Evolutionary conservation across 2,329 filamentous ascomycete species (phyloP).

Genomic region (Cladosporium oxysporum): DNA sequence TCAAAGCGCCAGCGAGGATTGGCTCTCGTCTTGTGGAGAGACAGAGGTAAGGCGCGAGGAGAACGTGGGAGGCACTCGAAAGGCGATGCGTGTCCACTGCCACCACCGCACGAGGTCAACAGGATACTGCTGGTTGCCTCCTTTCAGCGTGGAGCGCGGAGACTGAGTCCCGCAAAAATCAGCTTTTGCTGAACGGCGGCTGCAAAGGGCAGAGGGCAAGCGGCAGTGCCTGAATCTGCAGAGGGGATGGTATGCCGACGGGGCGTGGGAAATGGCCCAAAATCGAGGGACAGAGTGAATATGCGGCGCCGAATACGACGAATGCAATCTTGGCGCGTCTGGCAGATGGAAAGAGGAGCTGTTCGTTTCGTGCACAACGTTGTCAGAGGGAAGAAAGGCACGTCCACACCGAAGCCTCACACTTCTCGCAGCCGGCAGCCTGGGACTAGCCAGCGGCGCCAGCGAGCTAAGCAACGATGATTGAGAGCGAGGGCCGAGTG

Average conservation of each 20-base stretch:
- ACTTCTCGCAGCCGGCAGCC: constrained; percentile 19
- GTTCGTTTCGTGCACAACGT: constrained; percentile 10
- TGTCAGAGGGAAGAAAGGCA: constrained; percentile 18
- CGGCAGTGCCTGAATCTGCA: constrained; percentile 20
- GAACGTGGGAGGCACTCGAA: constrained; percentile 2
- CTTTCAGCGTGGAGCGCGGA: background rate
- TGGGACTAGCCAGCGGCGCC: constrained; percentile 19
- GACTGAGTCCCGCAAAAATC: background rate
- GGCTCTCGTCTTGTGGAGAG: constrained; percentile 12
- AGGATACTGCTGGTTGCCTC: background rate
- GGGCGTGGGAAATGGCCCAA: background rate
- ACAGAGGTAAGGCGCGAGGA: constrained; percentile 12
- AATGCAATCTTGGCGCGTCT: constrained; percentile 20
- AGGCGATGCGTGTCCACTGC: constrained; percentile 12
- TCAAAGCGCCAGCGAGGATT: constrained; percentile 2
- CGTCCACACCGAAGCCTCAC: constrained; percentile 17
- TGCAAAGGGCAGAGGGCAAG: constrained; percentile 8
- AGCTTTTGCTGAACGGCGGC: background rate
- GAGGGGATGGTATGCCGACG: constrained; percentile 10
- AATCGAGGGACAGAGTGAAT: background rate
- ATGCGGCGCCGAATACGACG: constrained; percentile 13
- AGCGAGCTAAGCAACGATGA: constrained; percentile 21
- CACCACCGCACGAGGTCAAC: background rate
- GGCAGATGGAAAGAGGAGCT: background rate
- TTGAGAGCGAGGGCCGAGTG: constrained; percentile 20